These are phyloP conservation scores for Syzygium syzygioides DNA, from an alignment of 441 rosid genomes.

Conservation along the genomic window DNA sequence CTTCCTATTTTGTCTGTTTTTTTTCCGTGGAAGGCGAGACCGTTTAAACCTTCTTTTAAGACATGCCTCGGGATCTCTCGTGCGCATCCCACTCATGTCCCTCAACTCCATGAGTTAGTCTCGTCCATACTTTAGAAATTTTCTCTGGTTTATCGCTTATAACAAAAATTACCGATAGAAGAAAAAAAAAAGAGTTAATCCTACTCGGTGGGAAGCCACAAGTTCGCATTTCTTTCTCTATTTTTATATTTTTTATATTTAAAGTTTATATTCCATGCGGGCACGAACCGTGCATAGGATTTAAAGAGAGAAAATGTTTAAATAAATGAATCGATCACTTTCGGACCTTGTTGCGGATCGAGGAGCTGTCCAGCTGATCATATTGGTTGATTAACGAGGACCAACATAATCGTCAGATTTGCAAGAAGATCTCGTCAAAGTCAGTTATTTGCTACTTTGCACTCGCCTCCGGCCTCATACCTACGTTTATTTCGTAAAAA, in stretches of 20 bases:
- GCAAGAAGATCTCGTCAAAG: too few relatives aligned
- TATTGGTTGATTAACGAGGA: too few relatives aligned
- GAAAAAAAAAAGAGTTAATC: background rate
- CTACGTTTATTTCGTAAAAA: too few relatives aligned
- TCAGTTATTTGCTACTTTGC: too few relatives aligned
- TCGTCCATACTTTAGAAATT: background rate
- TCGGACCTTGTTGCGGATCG: too few relatives aligned
- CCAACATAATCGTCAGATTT: too few relatives aligned
- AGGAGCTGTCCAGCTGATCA: too few relatives aligned
- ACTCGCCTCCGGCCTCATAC: too few relatives aligned
- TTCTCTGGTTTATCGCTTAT: background rate
- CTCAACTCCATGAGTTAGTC: background rate
- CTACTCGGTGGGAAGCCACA: background rate
- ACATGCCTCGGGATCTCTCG: background rate
- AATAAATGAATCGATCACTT: too few relatives aligned
- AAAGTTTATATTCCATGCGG: background rate
- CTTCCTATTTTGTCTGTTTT: background rate
- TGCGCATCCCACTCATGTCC: background rate
- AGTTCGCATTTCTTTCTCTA: background rate
- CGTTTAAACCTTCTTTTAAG: background rate
- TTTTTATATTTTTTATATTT: background rate
- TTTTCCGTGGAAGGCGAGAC: background rate
- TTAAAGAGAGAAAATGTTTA: too few relatives aligned
- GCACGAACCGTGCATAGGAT: background rate
- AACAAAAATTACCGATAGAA: background rate